Evolutionary conservation across 106 monocot genomes (phyloP).

Genomic region (Alisma plantagoaquatica): DNA sequence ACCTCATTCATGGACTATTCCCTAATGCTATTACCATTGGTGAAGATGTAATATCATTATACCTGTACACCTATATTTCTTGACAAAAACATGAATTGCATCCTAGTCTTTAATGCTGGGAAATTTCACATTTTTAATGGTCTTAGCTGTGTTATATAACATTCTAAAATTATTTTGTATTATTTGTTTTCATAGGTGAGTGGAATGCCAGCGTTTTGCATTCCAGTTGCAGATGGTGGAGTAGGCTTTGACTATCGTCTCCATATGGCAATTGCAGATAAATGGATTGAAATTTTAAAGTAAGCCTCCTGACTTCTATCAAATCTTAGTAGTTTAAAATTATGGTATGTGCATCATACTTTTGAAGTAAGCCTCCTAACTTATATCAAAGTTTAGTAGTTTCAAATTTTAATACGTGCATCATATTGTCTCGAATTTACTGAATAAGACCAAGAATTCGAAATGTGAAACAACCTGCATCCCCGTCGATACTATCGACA

Average conservation of each 20-base stretch:
- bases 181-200: conserved; percentile 60
- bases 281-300: conserved; percentile 98
- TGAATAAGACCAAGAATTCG: too few species aligned
- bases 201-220: conserved; percentile 94
- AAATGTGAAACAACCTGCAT: too few species aligned
- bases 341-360: too few species aligned
- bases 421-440: too few species aligned
- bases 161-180: neutral
- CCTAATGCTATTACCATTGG: conserved; percentile 84
- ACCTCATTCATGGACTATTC: conserved; percentile 88
- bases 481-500: too few species aligned
- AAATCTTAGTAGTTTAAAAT: too few species aligned
- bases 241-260: conserved; percentile 94
- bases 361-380: too few species aligned
- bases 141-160: neutral
- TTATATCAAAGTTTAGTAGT: too few species aligned
- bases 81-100: neutral
- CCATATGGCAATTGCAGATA: conserved; percentile 97
- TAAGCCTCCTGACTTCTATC: conserved; percentile 44
- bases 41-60: conserved; percentile 85
- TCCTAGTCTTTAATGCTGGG: neutral
- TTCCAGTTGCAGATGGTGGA: conserved; percentile 89
- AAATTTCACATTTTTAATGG: neutral
- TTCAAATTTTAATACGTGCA: too few species aligned
- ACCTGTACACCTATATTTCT: too few species aligned